Percentiles rank a stretch among this genome's conserved stretches.
phyloP scores from a whole-genome alignment of 2,329 filamentous ascomycete genomes.

The Xylaria sp. region DNA sequence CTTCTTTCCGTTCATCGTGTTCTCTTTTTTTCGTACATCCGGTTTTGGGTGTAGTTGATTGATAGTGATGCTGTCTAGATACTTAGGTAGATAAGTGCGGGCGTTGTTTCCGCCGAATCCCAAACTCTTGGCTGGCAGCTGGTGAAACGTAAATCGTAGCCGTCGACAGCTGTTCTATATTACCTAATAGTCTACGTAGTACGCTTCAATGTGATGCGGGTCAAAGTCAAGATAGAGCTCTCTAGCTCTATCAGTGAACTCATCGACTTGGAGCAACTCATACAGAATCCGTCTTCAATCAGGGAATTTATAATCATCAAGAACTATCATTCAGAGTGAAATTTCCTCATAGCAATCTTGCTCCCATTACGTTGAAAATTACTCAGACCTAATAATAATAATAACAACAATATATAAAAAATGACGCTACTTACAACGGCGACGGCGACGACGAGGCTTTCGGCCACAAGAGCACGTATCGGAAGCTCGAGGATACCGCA shows the following conservation, averaged over 20 bases:
- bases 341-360: not conserved
- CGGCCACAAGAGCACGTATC: slow-evolving; percentile 9
- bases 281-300: not conserved
- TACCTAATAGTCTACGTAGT: not conserved
- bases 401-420: not conserved
- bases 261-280: slow-evolving; percentile 4
- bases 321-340: not conserved
- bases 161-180: not conserved
- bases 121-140: not conserved
- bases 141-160: not conserved
- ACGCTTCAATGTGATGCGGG: not conserved
- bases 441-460: slow-evolving; percentile 5
- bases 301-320: not conserved
- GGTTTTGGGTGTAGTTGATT: not conserved
- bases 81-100: too few relatives aligned
- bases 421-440: slow-evolving; percentile 14
- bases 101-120: too few relatives aligned
- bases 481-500: slow-evolving; percentile 2
- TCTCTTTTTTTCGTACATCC: not conserved
- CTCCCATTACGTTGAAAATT: too few relatives aligned
- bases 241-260: not conserved
- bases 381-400: not conserved
- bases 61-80: not conserved
- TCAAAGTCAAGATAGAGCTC: too few relatives aligned
- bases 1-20: not conserved